phyloP scores from a whole-genome alignment of 805 yeast species.

The Candida xyloterini region DNA sequence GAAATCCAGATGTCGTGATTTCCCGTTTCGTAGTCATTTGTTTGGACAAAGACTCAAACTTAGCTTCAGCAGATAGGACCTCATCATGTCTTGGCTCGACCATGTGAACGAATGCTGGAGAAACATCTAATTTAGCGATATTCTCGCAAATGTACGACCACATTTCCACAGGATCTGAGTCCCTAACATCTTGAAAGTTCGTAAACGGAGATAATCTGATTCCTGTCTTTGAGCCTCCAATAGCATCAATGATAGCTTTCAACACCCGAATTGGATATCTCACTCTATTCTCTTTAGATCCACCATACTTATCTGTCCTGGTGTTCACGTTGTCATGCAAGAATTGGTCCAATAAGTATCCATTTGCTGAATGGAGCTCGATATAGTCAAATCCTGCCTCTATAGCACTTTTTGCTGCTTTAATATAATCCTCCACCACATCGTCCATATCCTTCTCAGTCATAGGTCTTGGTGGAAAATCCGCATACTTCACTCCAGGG shows the following conservation, averaged over 20 bases:
- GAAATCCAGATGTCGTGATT: constrained; percentile 34
- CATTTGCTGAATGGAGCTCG: constrained; percentile 42
- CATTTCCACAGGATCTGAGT: constrained; percentile 33
- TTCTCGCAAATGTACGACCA: constrained; percentile 38
- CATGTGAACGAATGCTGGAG: constrained; percentile 25
- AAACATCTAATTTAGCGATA: constrained; percentile 36
- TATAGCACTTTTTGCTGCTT: constrained; percentile 41
- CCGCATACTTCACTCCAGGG: constrained; percentile 6
- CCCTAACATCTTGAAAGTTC: constrained; percentile 38
- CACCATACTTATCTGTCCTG: constrained; percentile 44
- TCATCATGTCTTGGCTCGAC: constrained; percentile 77
- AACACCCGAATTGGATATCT: constrained; percentile 44
- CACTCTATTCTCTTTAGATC: constrained; percentile 41
- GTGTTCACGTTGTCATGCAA: constrained; percentile 34
- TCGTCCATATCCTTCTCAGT: constrained; percentile 38
- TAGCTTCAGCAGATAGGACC: constrained; percentile 11
- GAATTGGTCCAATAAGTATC: constrained; percentile 40
- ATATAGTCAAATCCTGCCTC: constrained; percentile 41
- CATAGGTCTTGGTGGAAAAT: constrained; percentile 29
- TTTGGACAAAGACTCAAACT: constrained; percentile 13
- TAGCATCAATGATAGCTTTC: constrained; percentile 46
- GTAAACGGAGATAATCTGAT: constrained; percentile 51
- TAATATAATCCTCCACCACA: constrained; percentile 42
- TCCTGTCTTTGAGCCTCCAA: constrained; percentile 51
- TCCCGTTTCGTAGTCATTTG: constrained; percentile 5